These are phyloP conservation scores for Melampsora americana DNA, from an alignment of 1,284 basidiomycete species.

Conservation along the genomic window DNA sequence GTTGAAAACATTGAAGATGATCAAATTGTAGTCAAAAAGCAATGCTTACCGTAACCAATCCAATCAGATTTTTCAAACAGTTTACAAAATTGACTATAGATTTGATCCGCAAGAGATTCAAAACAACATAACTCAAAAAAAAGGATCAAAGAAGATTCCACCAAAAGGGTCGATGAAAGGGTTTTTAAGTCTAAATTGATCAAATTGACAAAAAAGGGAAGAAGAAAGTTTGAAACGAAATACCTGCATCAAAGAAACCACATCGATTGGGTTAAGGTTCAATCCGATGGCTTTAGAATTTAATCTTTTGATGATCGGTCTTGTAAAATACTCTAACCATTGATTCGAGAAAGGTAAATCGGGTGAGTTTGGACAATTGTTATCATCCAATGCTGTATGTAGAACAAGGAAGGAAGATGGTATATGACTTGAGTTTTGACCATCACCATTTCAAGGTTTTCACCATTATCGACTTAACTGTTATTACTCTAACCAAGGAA, in stretches of 20 bases:
- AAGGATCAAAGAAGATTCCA: too few relatives aligned
- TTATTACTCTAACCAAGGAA: too few relatives aligned
- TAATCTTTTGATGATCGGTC: constrained; percentile 5
- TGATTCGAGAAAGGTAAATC: not conserved
- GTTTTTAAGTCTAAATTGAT: too few relatives aligned
- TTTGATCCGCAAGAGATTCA: constrained; percentile 23
- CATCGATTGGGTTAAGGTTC: constrained; percentile 9
- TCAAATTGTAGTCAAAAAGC: not conserved
- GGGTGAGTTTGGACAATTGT: constrained; percentile 26
- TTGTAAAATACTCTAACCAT: constrained; percentile 15
- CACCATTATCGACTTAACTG: too few relatives aligned
- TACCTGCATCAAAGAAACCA: constrained; percentile 31
- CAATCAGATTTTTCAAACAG: constrained; percentile 22
- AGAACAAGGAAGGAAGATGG: not conserved
- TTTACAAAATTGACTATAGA: constrained; percentile 18
- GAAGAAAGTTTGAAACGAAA: not conserved
- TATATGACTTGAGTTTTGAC: not conserved
- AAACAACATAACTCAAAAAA: constrained; percentile 28
- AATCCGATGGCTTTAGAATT: constrained; percentile 8
- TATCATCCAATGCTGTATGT: constrained; percentile 30
- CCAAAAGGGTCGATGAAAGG: too few relatives aligned
- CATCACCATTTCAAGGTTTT: too few relatives aligned
- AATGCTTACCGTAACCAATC: constrained; percentile 8
- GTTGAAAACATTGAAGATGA: not conserved
- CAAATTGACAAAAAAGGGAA: too few relatives aligned